Base-by-base conservation (phyloP, 441 rosid genomes). In the Brassica balearica region DNA sequence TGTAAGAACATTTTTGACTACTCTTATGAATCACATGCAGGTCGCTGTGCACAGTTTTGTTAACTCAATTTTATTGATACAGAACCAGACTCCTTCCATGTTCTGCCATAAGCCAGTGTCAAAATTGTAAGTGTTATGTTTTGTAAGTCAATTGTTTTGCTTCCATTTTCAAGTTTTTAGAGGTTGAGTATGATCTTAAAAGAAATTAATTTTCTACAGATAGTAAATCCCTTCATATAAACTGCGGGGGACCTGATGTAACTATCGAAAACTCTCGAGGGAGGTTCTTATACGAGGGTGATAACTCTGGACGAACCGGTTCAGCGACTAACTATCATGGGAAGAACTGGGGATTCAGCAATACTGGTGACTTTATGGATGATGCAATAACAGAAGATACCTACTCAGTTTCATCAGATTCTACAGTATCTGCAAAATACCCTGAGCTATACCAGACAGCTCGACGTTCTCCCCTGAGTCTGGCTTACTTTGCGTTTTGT, bases 311-410 rank as follows among this genome's bases (percentile, higher is more conserved):
- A 73, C 58, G 60, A 14, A 76, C 80, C 7, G 48, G 78, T 22
- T 80, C 89, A 5, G 64, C 77, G 23, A 73, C 5, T 3, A 81
- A 0, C 62, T 75, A 72, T 14, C 15, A 73, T n/a, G 46, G 29
- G 0, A 8, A 11, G 61, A 61, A 75, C 38, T 90, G 94, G 94
- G 91, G 86, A 86, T 77, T 82, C 14, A 88, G 91, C 48, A 85
- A 73, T 74, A 84, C 89, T 1, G 93, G 93, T 61, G 84, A 84
- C 80, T 89, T 83, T 81, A 76, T 82, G 82, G 89, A 86, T 72
- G 82, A 83, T 27, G n/a, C 7, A 3, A 0, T 7, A 14, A 11
- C 65, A 0, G 55, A 58, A 8, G 85, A 74, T 67, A 68, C 43
- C 15, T 79, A 62, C 51, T 5, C 71, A 29, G 11, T 83, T 72